Conservation (phyloP, 192 early-diverging fungal species). For the Coemansia sp. region DNA sequence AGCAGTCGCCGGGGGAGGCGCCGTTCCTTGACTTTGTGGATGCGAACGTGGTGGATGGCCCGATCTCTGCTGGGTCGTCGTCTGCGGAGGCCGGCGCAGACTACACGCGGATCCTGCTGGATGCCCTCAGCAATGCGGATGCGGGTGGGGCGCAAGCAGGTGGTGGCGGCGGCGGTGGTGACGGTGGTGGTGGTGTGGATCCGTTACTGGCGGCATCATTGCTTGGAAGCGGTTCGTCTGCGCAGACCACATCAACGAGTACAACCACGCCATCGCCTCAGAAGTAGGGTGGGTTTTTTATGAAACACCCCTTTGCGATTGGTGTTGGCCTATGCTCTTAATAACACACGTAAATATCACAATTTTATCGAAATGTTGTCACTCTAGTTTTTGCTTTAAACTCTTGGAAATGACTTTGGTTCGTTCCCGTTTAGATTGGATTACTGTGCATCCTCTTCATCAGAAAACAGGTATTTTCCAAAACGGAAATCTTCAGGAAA, state of each 20-base stretch:
- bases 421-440: no score
- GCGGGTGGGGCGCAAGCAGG: background rate
- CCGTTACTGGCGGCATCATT: background rate
- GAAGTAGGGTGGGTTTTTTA: background rate
- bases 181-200: background rate
- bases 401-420: no score
- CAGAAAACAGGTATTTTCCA: no score
- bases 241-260: background rate
- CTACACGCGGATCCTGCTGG: conserved; percentile 14
- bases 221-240: background rate
- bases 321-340: no score
- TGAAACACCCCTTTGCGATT: no score
- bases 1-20: conserved; percentile 9
- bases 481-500: no score
- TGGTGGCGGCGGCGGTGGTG: background rate
- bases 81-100: background rate
- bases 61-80: background rate
- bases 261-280: background rate
- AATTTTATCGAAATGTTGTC: no score
- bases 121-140: conserved; percentile 8
- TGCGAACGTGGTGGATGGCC: conserved; percentile 11
- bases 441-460: no score
- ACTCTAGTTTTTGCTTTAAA: no score
- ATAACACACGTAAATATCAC: no score
- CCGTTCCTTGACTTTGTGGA: conserved; percentile 51